phyloP scores from a whole-genome alignment of 2,329 filamentous ascomycete genomes.

The Plectosphaerella sp. region DNA sequence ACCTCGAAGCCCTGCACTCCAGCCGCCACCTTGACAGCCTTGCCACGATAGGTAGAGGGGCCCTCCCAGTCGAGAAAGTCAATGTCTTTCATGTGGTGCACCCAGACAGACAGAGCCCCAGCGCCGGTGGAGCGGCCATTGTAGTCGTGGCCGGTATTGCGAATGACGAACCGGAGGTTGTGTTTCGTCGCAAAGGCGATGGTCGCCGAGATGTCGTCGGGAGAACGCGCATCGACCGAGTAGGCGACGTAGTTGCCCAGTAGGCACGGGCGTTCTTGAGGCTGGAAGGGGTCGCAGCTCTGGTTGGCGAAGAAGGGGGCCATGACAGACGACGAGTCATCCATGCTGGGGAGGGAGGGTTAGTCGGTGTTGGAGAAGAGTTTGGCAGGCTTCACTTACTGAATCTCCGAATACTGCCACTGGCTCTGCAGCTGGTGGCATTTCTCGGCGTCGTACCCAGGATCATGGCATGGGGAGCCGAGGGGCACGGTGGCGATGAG shows the following conservation, averaged over 20 bases:
- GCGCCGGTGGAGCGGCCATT: slow-evolving; percentile 48
- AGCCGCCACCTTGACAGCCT: slow-evolving; percentile 50
- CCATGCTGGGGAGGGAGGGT: slow-evolving; percentile 17
- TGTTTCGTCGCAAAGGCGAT: slow-evolving; percentile 39
- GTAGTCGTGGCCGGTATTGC: slow-evolving; percentile 51
- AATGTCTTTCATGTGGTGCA: slow-evolving; percentile 36
- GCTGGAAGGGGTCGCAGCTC: slow-evolving; percentile 28
- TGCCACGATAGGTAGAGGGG: slow-evolving; percentile 28
- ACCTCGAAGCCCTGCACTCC: slow-evolving; percentile 50
- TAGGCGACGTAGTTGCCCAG: slow-evolving; percentile 37
- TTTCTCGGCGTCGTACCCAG: slow-evolving; percentile 18
- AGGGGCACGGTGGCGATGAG: slow-evolving; percentile 27
- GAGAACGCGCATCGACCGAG: slow-evolving; percentile 32
- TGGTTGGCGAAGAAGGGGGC: slow-evolving; percentile 33
- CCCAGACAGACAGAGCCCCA: slow-evolving; percentile 43
- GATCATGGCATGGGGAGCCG: slow-evolving; percentile 21
- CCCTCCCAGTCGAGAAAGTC: slow-evolving; percentile 16
- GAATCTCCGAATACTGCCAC: slow-evolving; percentile 18
- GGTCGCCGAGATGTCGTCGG: slow-evolving; percentile 38
- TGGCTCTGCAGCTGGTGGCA: slow-evolving; percentile 19
- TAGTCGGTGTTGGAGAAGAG: background rate
- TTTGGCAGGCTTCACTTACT: slow-evolving; percentile 9
- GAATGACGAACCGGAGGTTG: slow-evolving; percentile 45
- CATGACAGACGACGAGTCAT: slow-evolving; percentile 34
- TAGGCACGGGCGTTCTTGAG: slow-evolving; percentile 23